Conservation (phyloP, 2,329 filamentous ascomycete genomes). For the Scedosporium aurantiacum region DNA sequence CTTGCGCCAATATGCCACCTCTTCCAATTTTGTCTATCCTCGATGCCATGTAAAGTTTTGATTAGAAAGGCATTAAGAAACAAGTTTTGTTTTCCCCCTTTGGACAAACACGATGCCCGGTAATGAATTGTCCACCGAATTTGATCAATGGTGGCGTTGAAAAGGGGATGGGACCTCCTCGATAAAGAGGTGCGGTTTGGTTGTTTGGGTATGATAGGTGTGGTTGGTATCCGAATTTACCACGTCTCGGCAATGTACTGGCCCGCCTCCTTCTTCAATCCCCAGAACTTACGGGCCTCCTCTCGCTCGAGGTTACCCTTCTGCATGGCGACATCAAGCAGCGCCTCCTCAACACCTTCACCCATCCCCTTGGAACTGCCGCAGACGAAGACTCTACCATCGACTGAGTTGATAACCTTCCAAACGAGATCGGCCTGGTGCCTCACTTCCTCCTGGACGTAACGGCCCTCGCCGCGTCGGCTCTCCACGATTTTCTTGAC, state of each 20-base stretch:
- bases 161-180: too few species aligned
- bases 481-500: constrained; percentile 75
- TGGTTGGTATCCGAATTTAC: constrained; percentile 23
- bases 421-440: constrained; percentile 93
- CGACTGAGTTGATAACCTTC: constrained; percentile 94
- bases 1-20: neutral
- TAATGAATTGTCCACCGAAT: too few species aligned
- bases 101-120: too few species aligned
- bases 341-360: constrained; percentile 80
- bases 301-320: constrained; percentile 79
- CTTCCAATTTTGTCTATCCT: neutral
- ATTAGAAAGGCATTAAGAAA: too few species aligned
- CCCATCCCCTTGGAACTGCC: constrained; percentile 95
- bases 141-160: too few species aligned
- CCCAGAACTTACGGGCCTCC: constrained; percentile 82
- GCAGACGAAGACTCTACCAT: constrained; percentile 92
- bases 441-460: constrained; percentile 91
- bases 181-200: neutral
- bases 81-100: neutral
- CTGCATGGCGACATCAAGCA: constrained; percentile 82
- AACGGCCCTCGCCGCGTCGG: constrained; percentile 66
- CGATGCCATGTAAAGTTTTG: neutral
- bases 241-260: constrained; percentile 88
- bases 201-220: neutral
- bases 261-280: constrained; percentile 78